Evolutionary conservation across 805 yeast species (phyloP).

Genomic region (Hanseniaspora lindneri): DNA sequence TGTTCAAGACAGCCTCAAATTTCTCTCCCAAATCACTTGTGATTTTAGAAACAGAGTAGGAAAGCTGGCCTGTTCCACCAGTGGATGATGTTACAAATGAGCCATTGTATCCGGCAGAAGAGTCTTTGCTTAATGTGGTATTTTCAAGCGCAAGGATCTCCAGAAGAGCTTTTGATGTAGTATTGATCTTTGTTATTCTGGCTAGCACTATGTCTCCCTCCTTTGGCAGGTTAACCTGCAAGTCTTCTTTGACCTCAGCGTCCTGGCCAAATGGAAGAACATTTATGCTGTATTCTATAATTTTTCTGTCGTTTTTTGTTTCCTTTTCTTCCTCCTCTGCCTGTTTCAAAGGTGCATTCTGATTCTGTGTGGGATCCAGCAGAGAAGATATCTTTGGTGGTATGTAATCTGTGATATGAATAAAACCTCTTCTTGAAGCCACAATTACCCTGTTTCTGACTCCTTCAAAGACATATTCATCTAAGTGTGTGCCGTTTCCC

Average conservation of each 20-base stretch:
- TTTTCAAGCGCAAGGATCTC: constrained; percentile 63
- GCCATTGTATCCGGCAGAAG: constrained; percentile 55
- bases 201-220: constrained; percentile 78
- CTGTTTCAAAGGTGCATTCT: constrained; percentile 10
- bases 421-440: constrained; percentile 55
- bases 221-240: constrained; percentile 52
- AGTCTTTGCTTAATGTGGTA: constrained; percentile 46
- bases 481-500: constrained; percentile 54
- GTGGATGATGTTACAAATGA: constrained; percentile 33
- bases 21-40: constrained; percentile 73
- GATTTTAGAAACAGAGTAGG: constrained; percentile 34
- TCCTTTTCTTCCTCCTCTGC: constrained; percentile 1
- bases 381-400: constrained; percentile 17
- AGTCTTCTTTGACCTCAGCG: constrained; percentile 21
- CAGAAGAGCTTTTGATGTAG: constrained; percentile 58
- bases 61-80: constrained; percentile 45
- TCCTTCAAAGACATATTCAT: constrained; percentile 33
- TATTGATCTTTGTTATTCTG: constrained; percentile 49
- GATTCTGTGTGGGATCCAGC: constrained; percentile 15
- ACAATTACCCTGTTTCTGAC: constrained; percentile 34
- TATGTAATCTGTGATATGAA: constrained; percentile 27
- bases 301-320: constrained; percentile 17
- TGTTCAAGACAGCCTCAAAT: constrained; percentile 72
- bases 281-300: constrained; percentile 23
- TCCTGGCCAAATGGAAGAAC: constrained; percentile 23